These are phyloP conservation scores for Dichotomocladium elegans DNA, from an alignment of 371 early-diverging fungal species.

Conservation along the genomic window DNA sequence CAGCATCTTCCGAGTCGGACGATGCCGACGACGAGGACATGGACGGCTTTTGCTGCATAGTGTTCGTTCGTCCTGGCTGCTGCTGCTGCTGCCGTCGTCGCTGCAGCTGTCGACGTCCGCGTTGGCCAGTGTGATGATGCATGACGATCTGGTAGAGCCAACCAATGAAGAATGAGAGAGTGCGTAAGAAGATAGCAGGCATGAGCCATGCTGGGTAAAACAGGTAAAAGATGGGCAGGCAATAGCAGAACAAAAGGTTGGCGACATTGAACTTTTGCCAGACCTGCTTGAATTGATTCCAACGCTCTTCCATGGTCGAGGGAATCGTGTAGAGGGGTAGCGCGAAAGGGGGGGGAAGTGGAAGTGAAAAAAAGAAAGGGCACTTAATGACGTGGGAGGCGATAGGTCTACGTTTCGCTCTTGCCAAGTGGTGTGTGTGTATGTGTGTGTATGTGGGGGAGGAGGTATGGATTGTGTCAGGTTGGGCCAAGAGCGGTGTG, in stretches of 20 bases:
- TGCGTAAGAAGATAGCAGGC: conserved; percentile 46
- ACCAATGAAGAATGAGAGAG: conserved; percentile 33
- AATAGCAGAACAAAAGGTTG: conserved; percentile 46
- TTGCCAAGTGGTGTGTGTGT: not conserved
- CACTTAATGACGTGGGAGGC: not conserved
- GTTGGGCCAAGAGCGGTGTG: not conserved
- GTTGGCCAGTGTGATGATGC: conserved; percentile 18
- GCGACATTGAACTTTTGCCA: conserved; percentile 40
- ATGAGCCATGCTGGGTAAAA: conserved; percentile 43
- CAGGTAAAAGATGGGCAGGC: conserved; percentile 44
- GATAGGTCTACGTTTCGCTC: not conserved
- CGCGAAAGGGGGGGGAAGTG: not conserved
- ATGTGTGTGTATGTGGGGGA: conserved; percentile 2
- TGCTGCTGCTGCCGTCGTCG: not conserved
- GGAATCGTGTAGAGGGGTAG: not conserved
- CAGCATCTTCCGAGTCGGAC: conserved; percentile 27
- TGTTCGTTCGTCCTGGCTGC: not conserved
- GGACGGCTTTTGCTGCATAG: not conserved
- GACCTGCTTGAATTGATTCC: not conserved
- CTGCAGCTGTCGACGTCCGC: conserved; percentile 3
- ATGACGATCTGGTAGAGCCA: conserved; percentile 28
- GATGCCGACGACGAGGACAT: not conserved
- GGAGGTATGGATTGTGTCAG: not conserved
- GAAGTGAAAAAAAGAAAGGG: not conserved
- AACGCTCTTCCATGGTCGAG: no score